A percentile compares a stretch with the other conserved stretches of the same genome.
phyloP scores from a whole-genome alignment of 208 protist species.

The Leishmania mexicana region DNA sequence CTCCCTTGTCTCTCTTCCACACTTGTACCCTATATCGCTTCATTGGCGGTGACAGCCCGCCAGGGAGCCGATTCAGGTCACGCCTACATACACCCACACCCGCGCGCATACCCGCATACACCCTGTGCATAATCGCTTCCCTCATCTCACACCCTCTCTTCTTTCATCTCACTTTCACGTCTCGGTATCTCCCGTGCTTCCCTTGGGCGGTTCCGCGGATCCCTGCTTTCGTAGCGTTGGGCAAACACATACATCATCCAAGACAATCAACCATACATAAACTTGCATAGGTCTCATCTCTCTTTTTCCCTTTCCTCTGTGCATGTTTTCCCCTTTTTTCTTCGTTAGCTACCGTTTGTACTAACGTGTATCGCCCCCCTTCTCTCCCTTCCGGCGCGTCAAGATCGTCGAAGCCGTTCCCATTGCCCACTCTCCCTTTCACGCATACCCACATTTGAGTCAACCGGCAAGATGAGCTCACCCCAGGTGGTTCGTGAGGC shows the following conservation, averaged over 20 bases:
- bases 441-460: not conserved
- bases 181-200: constrained; percentile 2
- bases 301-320: not conserved
- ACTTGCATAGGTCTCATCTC: not conserved
- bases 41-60: not conserved
- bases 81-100: not conserved
- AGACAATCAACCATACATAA: not conserved
- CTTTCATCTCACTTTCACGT: constrained; percentile 3
- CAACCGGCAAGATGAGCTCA: constrained; percentile 20
- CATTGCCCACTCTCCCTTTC: constrained; percentile 1
- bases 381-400: not conserved
- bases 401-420: not conserved
- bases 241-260: not conserved
- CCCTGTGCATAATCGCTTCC: not conserved
- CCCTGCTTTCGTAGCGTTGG: not conserved
- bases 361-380: not conserved
- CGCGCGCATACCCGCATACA: not conserved
- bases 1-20: not conserved
- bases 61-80: not conserved
- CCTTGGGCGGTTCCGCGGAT: not conserved
- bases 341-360: not conserved
- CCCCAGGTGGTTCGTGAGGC: constrained; percentile 38
- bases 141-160: not conserved
- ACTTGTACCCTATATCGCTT: not conserved
- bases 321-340: not conserved